These are phyloP conservation scores for Cladophialophora yegresii DNA, from an alignment of 2,329 filamentous ascomycete species.

Conservation along the genomic window DNA sequence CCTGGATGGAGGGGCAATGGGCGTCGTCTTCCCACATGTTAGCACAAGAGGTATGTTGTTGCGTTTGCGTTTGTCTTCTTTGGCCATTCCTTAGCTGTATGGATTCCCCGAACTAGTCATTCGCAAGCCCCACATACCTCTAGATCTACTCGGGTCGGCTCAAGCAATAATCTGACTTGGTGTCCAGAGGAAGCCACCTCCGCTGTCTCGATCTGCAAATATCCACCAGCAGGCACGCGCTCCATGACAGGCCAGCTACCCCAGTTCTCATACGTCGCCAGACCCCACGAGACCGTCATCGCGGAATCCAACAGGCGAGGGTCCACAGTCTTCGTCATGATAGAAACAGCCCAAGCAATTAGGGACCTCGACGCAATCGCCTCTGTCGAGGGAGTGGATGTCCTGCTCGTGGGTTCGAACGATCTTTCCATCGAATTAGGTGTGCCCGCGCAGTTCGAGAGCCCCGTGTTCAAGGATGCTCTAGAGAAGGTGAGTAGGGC, in stretches of 20 bases:
- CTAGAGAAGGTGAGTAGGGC: constrained; percentile 17
- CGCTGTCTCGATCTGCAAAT: constrained; percentile 19
- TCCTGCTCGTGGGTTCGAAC: constrained; percentile 26
- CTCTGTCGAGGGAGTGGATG: constrained; percentile 23
- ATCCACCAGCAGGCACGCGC: constrained; percentile 20
- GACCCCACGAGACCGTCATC: neutral
- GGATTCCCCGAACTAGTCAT: neutral
- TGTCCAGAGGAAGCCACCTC: constrained; percentile 17
- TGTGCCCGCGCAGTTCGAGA: constrained; percentile 23
- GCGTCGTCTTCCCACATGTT: constrained; percentile 27
- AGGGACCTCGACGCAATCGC: constrained; percentile 26
- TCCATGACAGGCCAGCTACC: constrained; percentile 25
- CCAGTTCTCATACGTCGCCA: constrained; percentile 15
- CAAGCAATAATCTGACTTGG: neutral
- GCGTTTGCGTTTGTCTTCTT: too few relatives aligned
- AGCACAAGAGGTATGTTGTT: constrained; percentile 21
- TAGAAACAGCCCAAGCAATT: constrained; percentile 24
- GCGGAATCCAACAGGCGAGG: constrained; percentile 6
- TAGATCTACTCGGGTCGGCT: neutral
- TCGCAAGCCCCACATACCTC: neutral
- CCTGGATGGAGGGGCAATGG: constrained; percentile 27
- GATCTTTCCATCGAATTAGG: constrained; percentile 24
- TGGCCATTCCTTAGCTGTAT: neutral
- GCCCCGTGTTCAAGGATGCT: constrained; percentile 3
- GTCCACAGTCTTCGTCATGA: constrained; percentile 28